These are phyloP conservation scores for Exophiala sp. DNA, from an alignment of 2,329 filamentous ascomycete genomes.

Conservation along the genomic window DNA sequence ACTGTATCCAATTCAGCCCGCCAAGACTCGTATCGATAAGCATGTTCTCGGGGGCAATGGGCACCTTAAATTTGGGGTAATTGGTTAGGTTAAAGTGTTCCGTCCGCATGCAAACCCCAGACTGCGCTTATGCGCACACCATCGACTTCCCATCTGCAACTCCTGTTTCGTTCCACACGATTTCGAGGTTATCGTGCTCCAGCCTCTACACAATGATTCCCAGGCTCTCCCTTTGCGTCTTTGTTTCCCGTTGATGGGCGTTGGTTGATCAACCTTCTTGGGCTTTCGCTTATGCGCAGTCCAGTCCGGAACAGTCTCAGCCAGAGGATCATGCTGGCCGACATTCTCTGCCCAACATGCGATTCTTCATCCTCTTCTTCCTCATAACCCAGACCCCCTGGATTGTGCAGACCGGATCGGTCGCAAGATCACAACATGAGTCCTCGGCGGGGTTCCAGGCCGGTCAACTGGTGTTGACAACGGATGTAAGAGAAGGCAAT, in stretches of 20 bases:
- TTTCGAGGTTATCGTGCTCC: background rate
- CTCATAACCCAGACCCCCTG: conserved; percentile 2
- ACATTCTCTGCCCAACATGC: conserved; percentile 10
- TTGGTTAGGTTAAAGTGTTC: background rate
- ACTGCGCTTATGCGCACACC: background rate
- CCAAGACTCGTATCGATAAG: too few species aligned
- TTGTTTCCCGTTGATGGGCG: too few species aligned
- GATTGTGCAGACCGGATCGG: conserved; percentile 5
- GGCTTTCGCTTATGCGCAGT: too few species aligned
- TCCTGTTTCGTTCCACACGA: background rate
- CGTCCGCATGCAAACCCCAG: background rate
- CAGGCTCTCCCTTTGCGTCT: too few species aligned
- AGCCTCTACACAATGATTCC: background rate
- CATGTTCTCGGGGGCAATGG: too few species aligned
- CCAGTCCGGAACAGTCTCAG: too few species aligned
- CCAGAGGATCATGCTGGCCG: conserved; percentile 11
- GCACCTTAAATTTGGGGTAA: too few species aligned
- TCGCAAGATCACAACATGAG: conserved; percentile 6
- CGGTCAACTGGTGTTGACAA: conserved; percentile 10
- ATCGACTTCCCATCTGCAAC: background rate
- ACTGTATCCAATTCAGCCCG: too few species aligned
- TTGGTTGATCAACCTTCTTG: too few species aligned
- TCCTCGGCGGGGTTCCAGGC: background rate
- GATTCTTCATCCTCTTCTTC: conserved; percentile 5
- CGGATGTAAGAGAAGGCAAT: conserved; percentile 12